Base-by-base conservation (phyloP, 1,139 yeast genomes). In the Groenewaldozyma auringiensis region DNA sequence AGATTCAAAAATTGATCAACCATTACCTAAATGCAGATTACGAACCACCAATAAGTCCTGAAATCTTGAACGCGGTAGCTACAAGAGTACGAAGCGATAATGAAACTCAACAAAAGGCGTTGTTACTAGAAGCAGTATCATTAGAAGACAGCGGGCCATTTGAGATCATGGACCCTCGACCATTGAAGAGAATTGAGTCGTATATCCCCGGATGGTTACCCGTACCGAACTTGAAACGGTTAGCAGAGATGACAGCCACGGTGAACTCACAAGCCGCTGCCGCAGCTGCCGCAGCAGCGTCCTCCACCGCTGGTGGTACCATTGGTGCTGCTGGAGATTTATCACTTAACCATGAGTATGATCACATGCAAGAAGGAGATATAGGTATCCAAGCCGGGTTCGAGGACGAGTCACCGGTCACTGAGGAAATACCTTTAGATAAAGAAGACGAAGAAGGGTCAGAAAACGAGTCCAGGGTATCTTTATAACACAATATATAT, bases 201-300 rank as follows among this genome's bases (percentile, higher is more conserved):
- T 92, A 89, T 61, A 94, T 94, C 51, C 99, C 99, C 37, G 94
- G 95, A 1, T 85, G 94, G 87, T 72, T 89, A 67, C 86, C 83
- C 54, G 78, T 88, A 54, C 97, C 97, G 40, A 82, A 79, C 35
- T 81, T 94, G 41, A 83, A 94, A 70, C 76, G 94, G 64, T 80
- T 92, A 45, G 87, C 89, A 37, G 96, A 88, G 63, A 73, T 92
- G 57, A 95, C 92, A 32, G 92, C 96, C 9, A 48, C 56, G 37
- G 65, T 62, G 27, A 63, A 63, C 46, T 13, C 42, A 29, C 27
- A 21, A 42, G 36, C 38, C 9, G n/a, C 21, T 11, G 38, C 21
- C 9, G n/a, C 13, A 4, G 25, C n/a, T 16, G 22, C 21, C 16
- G 25, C 21, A 8, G 18, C 14, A 32, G 17, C 36, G 13, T n/a